Conservation (phyloP, 2,329 filamentous ascomycete species). For the Dendrostoma leiphaemia region DNA sequence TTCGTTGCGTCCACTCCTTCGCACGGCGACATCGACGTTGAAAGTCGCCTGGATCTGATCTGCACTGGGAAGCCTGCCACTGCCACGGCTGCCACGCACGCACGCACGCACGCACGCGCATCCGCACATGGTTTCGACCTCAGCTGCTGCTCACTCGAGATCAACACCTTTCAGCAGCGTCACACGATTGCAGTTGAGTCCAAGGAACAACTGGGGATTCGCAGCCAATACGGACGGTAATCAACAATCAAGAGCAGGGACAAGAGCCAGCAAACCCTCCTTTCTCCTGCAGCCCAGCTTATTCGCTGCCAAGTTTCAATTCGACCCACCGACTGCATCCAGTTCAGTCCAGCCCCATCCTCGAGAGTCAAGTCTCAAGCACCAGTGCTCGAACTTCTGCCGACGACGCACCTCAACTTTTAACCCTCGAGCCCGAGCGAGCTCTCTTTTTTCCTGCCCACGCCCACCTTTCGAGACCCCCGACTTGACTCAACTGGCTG, state of each 20-base stretch:
- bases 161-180: neutral
- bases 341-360: neutral
- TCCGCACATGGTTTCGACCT: neutral
- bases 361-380: slow-evolving; percentile 1
- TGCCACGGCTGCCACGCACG: too few species aligned
- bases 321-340: slow-evolving; percentile 2
- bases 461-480: neutral
- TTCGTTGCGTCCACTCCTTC: slow-evolving; percentile 6
- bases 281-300: slow-evolving; percentile 15
- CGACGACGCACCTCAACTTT: slow-evolving; percentile 12
- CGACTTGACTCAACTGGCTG: neutral
- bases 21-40: neutral
- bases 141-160: neutral
- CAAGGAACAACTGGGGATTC: slow-evolving; percentile 2
- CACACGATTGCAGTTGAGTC: too few species aligned
- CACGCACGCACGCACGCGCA: too few species aligned
- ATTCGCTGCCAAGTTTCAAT: slow-evolving; percentile 19
- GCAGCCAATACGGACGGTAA: neutral
- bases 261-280: slow-evolving; percentile 13
- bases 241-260: slow-evolving; percentile 2
- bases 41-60: neutral
- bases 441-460: neutral
- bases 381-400: slow-evolving; percentile 1
- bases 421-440: slow-evolving; percentile 5
- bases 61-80: neutral